Percentiles rank a stretch among this genome's conserved stretches.
Conservation (phyloP, 2,329 filamentous ascomycete species). For the Ophiocordyceps camponoti-rufipedis region DNA sequence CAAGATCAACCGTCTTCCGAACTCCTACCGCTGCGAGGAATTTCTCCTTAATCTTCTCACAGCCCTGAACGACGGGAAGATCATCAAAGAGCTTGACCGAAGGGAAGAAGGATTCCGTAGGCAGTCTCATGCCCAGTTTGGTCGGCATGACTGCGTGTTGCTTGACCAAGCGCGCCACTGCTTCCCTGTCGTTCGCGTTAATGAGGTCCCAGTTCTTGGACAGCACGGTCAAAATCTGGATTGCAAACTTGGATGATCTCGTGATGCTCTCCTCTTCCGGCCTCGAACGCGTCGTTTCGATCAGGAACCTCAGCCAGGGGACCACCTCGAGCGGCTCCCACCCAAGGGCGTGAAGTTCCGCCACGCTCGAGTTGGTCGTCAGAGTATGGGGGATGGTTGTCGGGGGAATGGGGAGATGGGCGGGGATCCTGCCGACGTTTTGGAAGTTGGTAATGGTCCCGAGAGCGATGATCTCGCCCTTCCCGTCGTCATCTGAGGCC, state of each 20-base stretch:
- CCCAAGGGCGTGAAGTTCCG: conserved; percentile 61
- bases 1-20: conserved; percentile 85
- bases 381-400: conserved; percentile 74
- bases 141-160: conserved; percentile 68
- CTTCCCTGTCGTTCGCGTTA: conserved; percentile 44
- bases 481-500: conserved; percentile 38
- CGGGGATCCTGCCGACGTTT: conserved; percentile 58
- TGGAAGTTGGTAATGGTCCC: conserved; percentile 59
- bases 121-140: conserved; percentile 73
- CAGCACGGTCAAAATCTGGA: conserved; percentile 57
- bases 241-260: conserved; percentile 53
- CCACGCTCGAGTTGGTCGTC: conserved; percentile 47
- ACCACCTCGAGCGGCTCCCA: conserved; percentile 76
- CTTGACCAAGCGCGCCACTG: conserved; percentile 45
- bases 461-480: conserved; percentile 59
- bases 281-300: conserved; percentile 45
- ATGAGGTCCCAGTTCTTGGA: conserved; percentile 87
- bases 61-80: conserved; percentile 59
- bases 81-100: conserved; percentile 93
- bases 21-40: conserved; percentile 71
- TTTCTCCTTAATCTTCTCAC: conserved; percentile 76
- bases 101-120: conserved; percentile 75
- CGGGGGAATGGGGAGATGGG: conserved; percentile 63
- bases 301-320: conserved; percentile 67
- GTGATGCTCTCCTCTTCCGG: conserved; percentile 51